These are phyloP conservation scores for Microdochium trichocladiopsis DNA, from an alignment of 2,329 filamentous ascomycete species.

Conservation along the genomic window DNA sequence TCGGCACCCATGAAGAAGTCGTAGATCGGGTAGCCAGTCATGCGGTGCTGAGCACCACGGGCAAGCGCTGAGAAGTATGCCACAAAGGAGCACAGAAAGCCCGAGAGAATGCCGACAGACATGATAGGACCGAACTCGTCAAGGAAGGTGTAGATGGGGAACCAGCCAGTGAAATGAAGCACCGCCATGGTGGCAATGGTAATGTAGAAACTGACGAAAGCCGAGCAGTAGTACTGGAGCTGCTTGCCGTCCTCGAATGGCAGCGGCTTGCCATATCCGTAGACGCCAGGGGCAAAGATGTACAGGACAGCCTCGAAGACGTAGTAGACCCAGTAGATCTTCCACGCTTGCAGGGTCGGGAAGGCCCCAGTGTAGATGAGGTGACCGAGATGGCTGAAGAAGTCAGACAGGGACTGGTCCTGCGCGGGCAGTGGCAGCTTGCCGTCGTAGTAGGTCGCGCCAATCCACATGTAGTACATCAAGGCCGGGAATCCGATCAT, in stretches of 20 bases:
- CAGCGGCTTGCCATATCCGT: constrained; percentile 81
- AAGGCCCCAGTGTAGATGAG: constrained; percentile 80
- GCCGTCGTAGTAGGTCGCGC: constrained; percentile 86
- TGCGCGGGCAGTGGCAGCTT: constrained; percentile 62
- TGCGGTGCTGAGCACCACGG: constrained; percentile 81
- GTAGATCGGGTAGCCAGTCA: constrained; percentile 81
- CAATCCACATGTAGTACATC: constrained; percentile 99
- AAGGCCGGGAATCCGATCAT: constrained; percentile 90
- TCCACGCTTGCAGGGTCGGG: constrained; percentile 76
- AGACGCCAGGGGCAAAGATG: constrained; percentile 79
- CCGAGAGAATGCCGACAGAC: constrained; percentile 86
- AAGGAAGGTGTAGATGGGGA: constrained; percentile 85
- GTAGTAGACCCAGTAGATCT: constrained; percentile 92
- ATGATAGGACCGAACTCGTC: constrained; percentile 94
- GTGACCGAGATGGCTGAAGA: constrained; percentile 61
- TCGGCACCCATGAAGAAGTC: constrained; percentile 94
- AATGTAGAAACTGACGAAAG: constrained; percentile 77
- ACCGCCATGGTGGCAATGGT: constrained; percentile 65
- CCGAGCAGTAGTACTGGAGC: constrained; percentile 92
- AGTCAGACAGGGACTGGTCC: constrained; percentile 64
- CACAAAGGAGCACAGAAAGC: constrained; percentile 73
- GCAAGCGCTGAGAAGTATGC: constrained; percentile 80
- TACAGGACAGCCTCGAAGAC: constrained; percentile 79
- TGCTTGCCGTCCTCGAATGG: constrained; percentile 77
- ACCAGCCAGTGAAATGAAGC: constrained; percentile 77